Percentiles rank a stretch among this genome's conserved stretches.
Conservation (phyloP, 495 filamentous ascomycete genomes). For the Neurospora sp. region DNA sequence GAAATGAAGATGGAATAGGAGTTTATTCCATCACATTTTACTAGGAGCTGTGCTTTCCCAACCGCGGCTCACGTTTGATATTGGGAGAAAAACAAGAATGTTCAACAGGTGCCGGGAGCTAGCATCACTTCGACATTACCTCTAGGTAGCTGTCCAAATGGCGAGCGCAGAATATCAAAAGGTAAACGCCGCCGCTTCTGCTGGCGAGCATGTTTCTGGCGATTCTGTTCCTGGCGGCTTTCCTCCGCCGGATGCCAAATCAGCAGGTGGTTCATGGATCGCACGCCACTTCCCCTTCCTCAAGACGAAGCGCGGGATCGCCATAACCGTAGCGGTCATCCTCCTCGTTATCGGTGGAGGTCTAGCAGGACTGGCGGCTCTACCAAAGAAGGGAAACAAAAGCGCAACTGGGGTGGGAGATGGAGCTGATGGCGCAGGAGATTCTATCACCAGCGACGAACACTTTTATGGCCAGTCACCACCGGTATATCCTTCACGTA, state of each 20-base stretch:
- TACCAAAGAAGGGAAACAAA: constrained; percentile 13
- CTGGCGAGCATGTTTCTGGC: background rate
- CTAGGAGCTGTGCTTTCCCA: background rate
- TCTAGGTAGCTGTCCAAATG: too few relatives aligned
- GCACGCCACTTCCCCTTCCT: constrained; percentile 31
- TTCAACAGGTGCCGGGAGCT: too few relatives aligned
- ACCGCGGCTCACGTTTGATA: background rate
- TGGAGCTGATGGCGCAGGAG: constrained; percentile 5
- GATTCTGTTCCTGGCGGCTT: background rate
- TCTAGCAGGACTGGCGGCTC: constrained; percentile 24
- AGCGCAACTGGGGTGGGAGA: background rate
- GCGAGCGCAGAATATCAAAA: background rate
- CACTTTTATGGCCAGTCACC: constrained; percentile 48
- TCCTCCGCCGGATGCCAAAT: background rate
- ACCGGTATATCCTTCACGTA: constrained; percentile 49
- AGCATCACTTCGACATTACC: too few relatives aligned
- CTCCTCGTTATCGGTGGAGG: constrained; percentile 28
- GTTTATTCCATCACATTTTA: background rate
- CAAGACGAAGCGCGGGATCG: constrained; percentile 25
- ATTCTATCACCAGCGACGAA: constrained; percentile 32
- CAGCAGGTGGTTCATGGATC: constrained; percentile 11
- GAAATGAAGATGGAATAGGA: background rate
- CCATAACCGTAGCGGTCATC: constrained; percentile 21
- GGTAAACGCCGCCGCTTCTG: background rate
- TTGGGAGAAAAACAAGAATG: too few relatives aligned